Evolutionary conservation across 495 filamentous ascomycete species (phyloP).

Genomic region (Niebla homalea): DNA sequence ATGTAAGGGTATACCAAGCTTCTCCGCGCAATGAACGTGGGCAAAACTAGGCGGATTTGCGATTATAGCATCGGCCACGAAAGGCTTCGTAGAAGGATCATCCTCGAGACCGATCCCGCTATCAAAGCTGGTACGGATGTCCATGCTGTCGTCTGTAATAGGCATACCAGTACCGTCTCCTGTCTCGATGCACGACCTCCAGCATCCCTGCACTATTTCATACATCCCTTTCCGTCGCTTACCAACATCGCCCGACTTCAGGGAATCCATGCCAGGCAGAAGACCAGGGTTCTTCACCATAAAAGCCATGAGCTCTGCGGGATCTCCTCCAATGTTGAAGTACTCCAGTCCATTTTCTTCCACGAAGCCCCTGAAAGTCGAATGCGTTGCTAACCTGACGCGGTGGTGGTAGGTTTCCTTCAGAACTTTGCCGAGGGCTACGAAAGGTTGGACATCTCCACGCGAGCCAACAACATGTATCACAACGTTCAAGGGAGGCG

Average conservation of each 20-base stretch:
- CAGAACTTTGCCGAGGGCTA: constrained; percentile 51
- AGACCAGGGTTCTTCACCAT: constrained; percentile 80
- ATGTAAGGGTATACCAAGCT: constrained; percentile 63
- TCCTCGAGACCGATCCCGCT: constrained; percentile 22
- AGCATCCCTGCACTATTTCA: constrained; percentile 63
- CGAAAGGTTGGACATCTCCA: constrained; percentile 69
- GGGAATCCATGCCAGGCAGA: constrained; percentile 53
- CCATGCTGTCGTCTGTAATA: constrained; percentile 28
- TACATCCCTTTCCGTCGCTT: constrained; percentile 54
- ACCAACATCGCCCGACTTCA: constrained; percentile 55
- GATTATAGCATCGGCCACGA: constrained; percentile 71
- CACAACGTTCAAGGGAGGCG: constrained; percentile 53
- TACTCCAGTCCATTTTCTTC: constrained; percentile 62
- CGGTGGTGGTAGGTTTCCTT: constrained; percentile 55
- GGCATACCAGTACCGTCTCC: constrained; percentile 43
- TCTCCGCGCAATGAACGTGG: constrained; percentile 71
- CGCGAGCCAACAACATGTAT: constrained; percentile 69
- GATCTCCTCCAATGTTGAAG: constrained; percentile 68
- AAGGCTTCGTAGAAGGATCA: constrained; percentile 35
- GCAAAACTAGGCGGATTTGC: constrained; percentile 76
- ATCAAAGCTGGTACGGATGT: constrained; percentile 21
- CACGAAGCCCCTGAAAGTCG: constrained; percentile 55
- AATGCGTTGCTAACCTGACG: constrained; percentile 65
- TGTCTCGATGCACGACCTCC: constrained; percentile 58
- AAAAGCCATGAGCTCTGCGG: constrained; percentile 68